phyloP scores from a whole-genome alignment of 768 basidiomycete genomes.

The Rhodocollybia butyracea region DNA sequence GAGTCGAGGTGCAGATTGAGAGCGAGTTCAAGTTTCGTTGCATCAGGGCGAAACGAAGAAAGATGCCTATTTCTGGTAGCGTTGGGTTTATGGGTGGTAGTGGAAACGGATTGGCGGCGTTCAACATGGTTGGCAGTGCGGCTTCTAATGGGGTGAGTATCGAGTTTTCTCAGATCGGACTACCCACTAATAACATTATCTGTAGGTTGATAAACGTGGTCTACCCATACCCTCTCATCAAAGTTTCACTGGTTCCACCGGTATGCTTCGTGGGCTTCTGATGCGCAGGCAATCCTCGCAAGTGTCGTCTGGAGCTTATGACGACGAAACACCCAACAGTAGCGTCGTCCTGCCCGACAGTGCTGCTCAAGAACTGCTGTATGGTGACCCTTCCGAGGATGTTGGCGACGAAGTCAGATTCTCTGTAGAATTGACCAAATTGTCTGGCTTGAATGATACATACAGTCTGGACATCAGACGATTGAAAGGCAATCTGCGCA shows the following conservation, averaged over 20 bases:
- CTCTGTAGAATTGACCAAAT: constrained; percentile 87
- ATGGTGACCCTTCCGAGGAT: constrained; percentile 80
- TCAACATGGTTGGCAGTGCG: constrained; percentile 77
- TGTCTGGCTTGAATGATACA: constrained; percentile 87
- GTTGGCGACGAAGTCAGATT: constrained; percentile 96
- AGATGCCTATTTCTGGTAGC: constrained; percentile 27
- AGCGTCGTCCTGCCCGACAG: constrained; percentile 28
- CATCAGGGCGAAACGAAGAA: constrained; percentile 73
- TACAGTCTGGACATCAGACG: constrained; percentile 91
- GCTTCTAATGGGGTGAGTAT: constrained; percentile 81
- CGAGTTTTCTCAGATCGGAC: background rate
- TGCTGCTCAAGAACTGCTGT: constrained; percentile 49
- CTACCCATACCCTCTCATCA: constrained; percentile 79
- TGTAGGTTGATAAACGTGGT: constrained; percentile 87
- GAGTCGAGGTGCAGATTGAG: constrained; percentile 84
- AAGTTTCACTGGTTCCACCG: constrained; percentile 62
- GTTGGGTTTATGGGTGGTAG: constrained; percentile 43
- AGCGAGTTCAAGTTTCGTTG: constrained; percentile 90
- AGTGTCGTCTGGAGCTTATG: constrained; percentile 49
- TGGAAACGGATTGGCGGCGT: constrained; percentile 56
- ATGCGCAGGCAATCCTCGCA: constrained; percentile 92
- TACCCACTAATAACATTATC: background rate
- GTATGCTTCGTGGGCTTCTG: constrained; percentile 83
- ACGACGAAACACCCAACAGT: constrained; percentile 40
- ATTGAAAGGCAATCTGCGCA: constrained; percentile 87